Evolutionary conservation across 2,329 filamentous ascomycete species (phyloP), one percentile per base, ranked within the genome.

Genomic region (Boeremia lycopersici): DNA sequence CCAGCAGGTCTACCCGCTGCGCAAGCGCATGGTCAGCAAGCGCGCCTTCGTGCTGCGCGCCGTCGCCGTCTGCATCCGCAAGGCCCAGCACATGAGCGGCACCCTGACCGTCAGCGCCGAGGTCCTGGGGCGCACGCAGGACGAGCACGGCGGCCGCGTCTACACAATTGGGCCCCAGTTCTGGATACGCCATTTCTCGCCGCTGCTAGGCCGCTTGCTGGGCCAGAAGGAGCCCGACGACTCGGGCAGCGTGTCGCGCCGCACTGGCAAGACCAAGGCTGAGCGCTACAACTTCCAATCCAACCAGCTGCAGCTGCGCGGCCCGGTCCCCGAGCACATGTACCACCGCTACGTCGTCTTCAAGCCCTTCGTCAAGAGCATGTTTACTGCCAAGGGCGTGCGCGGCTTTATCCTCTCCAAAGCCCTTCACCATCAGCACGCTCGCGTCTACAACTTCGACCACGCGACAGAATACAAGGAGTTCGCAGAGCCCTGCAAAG

Each of bases 261-360:
- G 67, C 34, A 83, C 84, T 53, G 81, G 68, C 40, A 73, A 69
- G 53, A 51, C 64, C 10, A 73, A 81, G 60, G 81, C 86, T 2
- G 83, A 89, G 68, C 88, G 86, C 79, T 93, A 93, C 71, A 91
- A 95, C 74, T 98, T 98, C 76, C 93, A 96, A 81, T 90, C 93
- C 34, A 93, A 91, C 72, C 89, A 97, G 73, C 87, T 97, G 68
- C 93, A 97, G 72, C 82, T 98, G 7, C 81, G 84, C 40, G 93
- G 93, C 0, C 93, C 93, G 0, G 88, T 95, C 0, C 93, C 93
- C 0, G 79, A 85, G 2, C 81, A 86, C 58, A 80, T 98, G 30
- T 96, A 96, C 73, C 93, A 97, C 73, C 89, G 92, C 62, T 98
- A 89, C 69, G 93, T 97, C 53, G 93, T 96, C 73, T 97, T 97